Evolutionary conservation across 1,284 basidiomycete genomes (phyloP).

Genomic region (Trametes versicolor): DNA sequence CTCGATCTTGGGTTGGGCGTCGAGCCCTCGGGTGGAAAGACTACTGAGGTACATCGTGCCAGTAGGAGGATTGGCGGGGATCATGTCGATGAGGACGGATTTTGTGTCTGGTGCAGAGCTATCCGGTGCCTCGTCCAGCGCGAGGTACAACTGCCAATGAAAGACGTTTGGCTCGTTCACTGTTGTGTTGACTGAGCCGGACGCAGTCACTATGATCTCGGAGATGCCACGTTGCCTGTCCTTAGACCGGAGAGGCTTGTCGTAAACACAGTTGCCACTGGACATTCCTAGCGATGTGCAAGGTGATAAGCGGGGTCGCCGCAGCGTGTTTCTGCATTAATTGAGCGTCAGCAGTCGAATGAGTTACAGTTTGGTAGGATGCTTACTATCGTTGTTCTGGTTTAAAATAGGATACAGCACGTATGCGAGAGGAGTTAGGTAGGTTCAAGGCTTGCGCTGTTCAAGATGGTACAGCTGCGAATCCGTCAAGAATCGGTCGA

Average conservation of each 20-base stretch:
- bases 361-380: too few relatives aligned
- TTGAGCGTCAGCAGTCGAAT: too few relatives aligned
- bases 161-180: conserved; percentile 12
- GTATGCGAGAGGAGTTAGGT: too few relatives aligned
- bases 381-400: too few relatives aligned
- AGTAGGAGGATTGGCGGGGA: conserved; percentile 15
- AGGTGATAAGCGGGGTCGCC: background rate
- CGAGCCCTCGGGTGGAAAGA: background rate
- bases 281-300: background rate
- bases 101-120: too few relatives aligned
- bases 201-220: background rate
- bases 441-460: too few relatives aligned
- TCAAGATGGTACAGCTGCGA: too few relatives aligned
- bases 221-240: conserved; percentile 8
- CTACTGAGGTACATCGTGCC: conserved; percentile 7
- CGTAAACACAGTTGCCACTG: background rate
- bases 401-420: too few relatives aligned
- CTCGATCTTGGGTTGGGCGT: conserved; percentile 10
- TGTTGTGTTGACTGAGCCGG: conserved; percentile 5
- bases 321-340: too few relatives aligned
- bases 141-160: conserved; percentile 16
- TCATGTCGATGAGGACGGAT: conserved; percentile 18
- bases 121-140: background rate
- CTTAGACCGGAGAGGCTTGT: background rate
- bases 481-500: too few relatives aligned